Conservation (phyloP, 257 asterid genomes). For the Nicotiana obtusifolia region DNA sequence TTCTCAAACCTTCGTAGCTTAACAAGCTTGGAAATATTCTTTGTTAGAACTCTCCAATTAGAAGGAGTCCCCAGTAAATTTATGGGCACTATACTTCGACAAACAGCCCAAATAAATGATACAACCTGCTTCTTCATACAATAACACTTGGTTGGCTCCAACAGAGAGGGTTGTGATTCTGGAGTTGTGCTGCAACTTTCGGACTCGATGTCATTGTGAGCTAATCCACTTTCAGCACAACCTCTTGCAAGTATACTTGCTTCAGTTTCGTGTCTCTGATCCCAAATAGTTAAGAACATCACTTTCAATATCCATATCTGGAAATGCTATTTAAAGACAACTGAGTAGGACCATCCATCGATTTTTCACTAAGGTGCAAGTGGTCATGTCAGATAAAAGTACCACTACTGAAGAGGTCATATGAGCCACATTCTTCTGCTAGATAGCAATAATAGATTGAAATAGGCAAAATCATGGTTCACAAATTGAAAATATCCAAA, state of each 20-base stretch:
- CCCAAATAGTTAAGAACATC: constrained; percentile 11
- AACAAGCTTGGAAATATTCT: constrained; percentile 59
- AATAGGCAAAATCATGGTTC: not conserved
- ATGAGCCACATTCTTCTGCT: not conserved
- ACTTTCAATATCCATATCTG: not conserved
- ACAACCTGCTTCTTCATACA: constrained; percentile 72
- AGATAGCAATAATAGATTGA: not conserved
- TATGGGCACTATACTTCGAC: constrained; percentile 75
- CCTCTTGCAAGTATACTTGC: constrained; percentile 10
- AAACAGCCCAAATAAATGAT: constrained; percentile 77
- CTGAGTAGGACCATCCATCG: not conserved
- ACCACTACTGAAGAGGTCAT: not conserved
- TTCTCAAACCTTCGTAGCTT: constrained; percentile 76
- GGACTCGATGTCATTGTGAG: constrained; percentile 14
- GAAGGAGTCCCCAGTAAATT: constrained; percentile 62
- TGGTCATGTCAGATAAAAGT: not conserved
- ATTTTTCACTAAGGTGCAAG: not conserved
- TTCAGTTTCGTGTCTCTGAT: constrained; percentile 35
- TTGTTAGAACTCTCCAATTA: constrained; percentile 66
- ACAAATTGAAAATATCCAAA: not conserved
- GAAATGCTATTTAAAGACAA: constrained; percentile 1
- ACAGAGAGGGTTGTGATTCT: constrained; percentile 20
- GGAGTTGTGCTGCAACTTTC: constrained; percentile 20
- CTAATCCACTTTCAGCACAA: constrained; percentile 13
- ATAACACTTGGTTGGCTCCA: constrained; percentile 34